These are phyloP conservation scores for Psilocybe cubensis DNA, from an alignment of 768 basidiomycete genomes.

Conservation along the genomic window DNA sequence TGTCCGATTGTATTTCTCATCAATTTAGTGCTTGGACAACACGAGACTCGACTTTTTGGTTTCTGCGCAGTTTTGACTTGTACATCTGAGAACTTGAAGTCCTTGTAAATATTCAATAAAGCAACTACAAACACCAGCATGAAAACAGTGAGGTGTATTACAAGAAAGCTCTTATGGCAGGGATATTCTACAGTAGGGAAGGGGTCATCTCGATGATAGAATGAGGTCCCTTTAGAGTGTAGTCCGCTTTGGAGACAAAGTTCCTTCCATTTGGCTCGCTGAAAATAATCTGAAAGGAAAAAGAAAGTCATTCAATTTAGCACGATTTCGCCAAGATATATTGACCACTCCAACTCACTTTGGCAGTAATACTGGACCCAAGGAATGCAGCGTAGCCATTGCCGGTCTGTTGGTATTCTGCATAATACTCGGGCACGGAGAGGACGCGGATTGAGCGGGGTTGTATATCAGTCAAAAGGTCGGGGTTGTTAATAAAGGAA, in stretches of 20 bases:
- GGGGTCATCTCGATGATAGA: slow-evolving; percentile 79
- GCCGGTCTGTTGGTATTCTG: slow-evolving; percentile 86
- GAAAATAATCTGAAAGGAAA: slow-evolving; percentile 64
- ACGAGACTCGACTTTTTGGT: too few species aligned
- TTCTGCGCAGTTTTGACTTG: too few species aligned
- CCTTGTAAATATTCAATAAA: neutral
- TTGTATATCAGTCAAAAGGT: slow-evolving; percentile 73
- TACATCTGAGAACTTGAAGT: neutral
- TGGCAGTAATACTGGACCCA: slow-evolving; percentile 83
- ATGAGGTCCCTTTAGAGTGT: slow-evolving; percentile 71
- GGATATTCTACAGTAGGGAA: slow-evolving; percentile 54
- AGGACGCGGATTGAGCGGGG: slow-evolving; percentile 65
- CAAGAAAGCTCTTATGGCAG: neutral
- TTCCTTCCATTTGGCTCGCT: slow-evolving; percentile 67
- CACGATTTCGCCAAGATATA: neutral
- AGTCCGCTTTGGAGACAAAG: slow-evolving; percentile 82
- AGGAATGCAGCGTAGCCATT: slow-evolving; percentile 83
- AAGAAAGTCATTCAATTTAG: neutral
- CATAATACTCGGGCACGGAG: slow-evolving; percentile 86
- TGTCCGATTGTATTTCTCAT: too few species aligned
- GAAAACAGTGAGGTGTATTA: neutral
- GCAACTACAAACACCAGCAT: neutral
- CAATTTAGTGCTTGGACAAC: too few species aligned
- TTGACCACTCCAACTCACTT: slow-evolving; percentile 55
- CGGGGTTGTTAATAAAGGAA: slow-evolving; percentile 62